Evolutionary conservation across 768 basidiomycete genomes (phyloP).

Genomic region (Coprinopsis cinerea): DNA sequence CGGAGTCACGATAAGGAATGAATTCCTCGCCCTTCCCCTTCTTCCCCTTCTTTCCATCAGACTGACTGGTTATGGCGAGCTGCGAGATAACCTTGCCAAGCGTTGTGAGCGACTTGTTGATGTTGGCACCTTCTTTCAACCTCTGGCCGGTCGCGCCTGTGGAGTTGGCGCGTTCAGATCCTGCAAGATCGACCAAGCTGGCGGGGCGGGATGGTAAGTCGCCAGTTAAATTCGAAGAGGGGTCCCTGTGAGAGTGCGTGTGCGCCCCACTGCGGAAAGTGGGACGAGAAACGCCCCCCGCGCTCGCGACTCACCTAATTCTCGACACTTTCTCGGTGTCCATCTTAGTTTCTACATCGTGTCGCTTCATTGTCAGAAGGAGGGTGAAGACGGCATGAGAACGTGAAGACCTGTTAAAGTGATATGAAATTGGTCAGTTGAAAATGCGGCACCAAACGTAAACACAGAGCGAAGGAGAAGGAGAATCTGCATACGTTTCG

Average conservation of each 20-base stretch:
- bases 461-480: conserved; percentile 5
- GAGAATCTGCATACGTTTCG: conserved; percentile 62
- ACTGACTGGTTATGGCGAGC: conserved; percentile 67
- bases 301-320: conserved; percentile 57
- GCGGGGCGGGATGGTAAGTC: conserved; percentile 3
- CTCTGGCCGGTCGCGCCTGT: conserved; percentile 96
- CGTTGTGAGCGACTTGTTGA: conserved; percentile 97
- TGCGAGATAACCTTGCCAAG: conserved; percentile 96
- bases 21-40: conserved; percentile 90
- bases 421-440: background rate
- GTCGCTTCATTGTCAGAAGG: conserved; percentile 86
- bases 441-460: background rate
- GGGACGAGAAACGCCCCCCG: conserved; percentile 4
- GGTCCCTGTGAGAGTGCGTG: background rate
- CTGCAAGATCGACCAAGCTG: conserved; percentile 92
- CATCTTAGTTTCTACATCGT: conserved; percentile 78
- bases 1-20: conserved; percentile 96
- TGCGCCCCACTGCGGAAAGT: background rate
- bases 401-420: conserved; percentile 68
- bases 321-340: conserved; percentile 99
- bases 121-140: conserved; percentile 96
- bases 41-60: conserved; percentile 75
- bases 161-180: conserved; percentile 94
- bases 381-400: conserved; percentile 98
- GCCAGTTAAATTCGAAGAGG: conserved; percentile 2